Evolutionary conservation across 805 yeast genomes (phyloP), one percentile per base, ranked within the genome.

Genomic region (Myxozyma sirexii): DNA sequence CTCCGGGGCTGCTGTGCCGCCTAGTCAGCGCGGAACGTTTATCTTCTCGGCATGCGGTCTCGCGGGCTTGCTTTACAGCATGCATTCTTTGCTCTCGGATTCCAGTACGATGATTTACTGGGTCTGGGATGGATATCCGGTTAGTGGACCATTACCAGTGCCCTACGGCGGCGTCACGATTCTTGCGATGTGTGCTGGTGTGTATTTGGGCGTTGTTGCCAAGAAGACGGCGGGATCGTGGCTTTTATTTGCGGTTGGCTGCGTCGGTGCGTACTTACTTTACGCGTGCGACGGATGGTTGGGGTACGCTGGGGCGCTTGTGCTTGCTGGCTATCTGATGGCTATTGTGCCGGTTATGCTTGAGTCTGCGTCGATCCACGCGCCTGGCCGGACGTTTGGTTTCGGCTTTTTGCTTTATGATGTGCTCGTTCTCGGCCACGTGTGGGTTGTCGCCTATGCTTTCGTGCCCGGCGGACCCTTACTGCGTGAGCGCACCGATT

Each of bases 371-470:
- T 77, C 83, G 26, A 79, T 81, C 15, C 80, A 81, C 71, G 75
- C 81, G 59, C 83, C 88, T 26, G 85, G 86, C 1, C 61, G 62
- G 23, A 45, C 74, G 4, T 77, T 76, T 65, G 79, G 78, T n/a
- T 26, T 72, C 2, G 81, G 72, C 4, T 67, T 70, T 56, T 67
- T 80, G 23, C 72, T 84, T 0, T 83, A 85, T 68, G 77, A 85
- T 53, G 49, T 87, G 3, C 71, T 89, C 38, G 79, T 86, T 26
- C 78, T 94, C 62, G 96, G 88, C 4, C 93, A 91, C 73, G 96
- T 93, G 52, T 93, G 98, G 98, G 86, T 88, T 44, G 98, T 94
- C 47, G 99, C 99, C 0, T 94, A 94, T 74, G 98, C 99, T 0
- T 94, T 94, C 76, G 99, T 94, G 48, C 99, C 99, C 10, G 92